These are phyloP conservation scores for Pneumocystis wakefieldiae DNA, from an alignment of 1,139 yeast species.

Conservation along the genomic window DNA sequence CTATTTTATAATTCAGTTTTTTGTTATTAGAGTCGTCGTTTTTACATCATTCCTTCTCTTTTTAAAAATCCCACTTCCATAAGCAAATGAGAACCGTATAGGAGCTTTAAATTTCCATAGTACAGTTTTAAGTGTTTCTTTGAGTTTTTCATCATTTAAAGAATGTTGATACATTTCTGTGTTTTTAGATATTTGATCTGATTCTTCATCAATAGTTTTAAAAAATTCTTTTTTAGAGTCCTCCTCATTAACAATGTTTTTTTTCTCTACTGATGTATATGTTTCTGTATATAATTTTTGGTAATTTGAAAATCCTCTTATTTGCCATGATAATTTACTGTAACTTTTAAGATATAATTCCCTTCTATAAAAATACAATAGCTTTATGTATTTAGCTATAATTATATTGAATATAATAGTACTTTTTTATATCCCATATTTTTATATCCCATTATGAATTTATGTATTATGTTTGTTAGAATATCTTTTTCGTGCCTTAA, in stretches of 20 bases:
- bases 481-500: too few relatives aligned
- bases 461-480: too few relatives aligned
- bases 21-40: background rate
- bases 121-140: constrained; percentile 36
- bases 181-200: background rate
- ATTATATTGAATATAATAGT: background rate
- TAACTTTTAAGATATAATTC: background rate
- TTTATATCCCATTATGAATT: background rate
- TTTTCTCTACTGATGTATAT: background rate
- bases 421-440: background rate
- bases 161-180: constrained; percentile 7
- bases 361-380: background rate
- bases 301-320: background rate
- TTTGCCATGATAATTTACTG: background rate
- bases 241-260: background rate
- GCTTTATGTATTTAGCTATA: background rate
- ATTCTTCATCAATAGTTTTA: background rate
- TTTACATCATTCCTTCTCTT: constrained; percentile 33
- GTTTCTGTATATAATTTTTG: background rate
- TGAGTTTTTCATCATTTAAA: constrained; percentile 30
- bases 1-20: constrained; percentile 1
- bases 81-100: constrained; percentile 66
- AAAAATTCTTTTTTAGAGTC: background rate
- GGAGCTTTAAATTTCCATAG: constrained; percentile 52
- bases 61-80: constrained; percentile 86